These are phyloP conservation scores for Neotropicomus parvogracilis DNA, from an alignment of 1,284 basidiomycete genomes.

Conservation along the genomic window DNA sequence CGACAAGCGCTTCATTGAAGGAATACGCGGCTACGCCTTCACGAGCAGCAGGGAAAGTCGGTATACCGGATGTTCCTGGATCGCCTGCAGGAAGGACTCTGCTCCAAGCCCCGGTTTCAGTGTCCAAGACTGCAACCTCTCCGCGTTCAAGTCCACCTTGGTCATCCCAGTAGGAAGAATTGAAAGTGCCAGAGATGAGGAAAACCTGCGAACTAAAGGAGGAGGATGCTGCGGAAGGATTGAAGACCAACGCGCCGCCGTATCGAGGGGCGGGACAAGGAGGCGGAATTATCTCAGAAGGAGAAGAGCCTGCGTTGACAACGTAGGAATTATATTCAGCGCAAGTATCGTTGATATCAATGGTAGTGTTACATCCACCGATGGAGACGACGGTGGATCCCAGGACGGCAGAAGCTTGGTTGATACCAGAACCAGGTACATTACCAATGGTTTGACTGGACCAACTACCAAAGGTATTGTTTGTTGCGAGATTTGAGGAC, in stretches of 20 bases:
- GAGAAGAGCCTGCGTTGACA: constrained; percentile 41
- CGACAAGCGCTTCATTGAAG: constrained; percentile 52
- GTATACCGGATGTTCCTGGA: constrained; percentile 43
- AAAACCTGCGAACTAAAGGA: constrained; percentile 63
- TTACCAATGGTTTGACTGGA: constrained; percentile 40
- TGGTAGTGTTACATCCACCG: constrained; percentile 56
- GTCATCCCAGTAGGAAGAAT: constrained; percentile 64
- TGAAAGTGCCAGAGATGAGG: constrained; percentile 62
- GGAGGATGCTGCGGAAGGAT: constrained; percentile 52
- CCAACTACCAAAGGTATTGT: constrained; percentile 56
- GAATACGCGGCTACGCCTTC: constrained; percentile 68
- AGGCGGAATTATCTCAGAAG: constrained; percentile 37
- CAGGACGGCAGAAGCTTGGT: constrained; percentile 57
- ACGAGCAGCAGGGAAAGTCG: constrained; percentile 57
- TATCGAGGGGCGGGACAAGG: constrained; percentile 69
- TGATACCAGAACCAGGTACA: constrained; percentile 38
- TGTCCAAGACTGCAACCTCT: constrained; percentile 69
- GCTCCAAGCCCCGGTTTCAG: constrained; percentile 63
- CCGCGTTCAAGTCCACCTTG: constrained; percentile 53
- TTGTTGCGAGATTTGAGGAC: constrained; percentile 56
- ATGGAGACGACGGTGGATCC: constrained; percentile 48
- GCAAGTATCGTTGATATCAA: constrained; percentile 45
- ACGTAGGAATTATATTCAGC: constrained; percentile 55
- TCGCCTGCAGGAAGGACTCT: constrained; percentile 72
- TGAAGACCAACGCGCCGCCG: constrained; percentile 56